Conservation (phyloP, 805 yeast species). For the Wickerhamiella alocasiicola region DNA sequence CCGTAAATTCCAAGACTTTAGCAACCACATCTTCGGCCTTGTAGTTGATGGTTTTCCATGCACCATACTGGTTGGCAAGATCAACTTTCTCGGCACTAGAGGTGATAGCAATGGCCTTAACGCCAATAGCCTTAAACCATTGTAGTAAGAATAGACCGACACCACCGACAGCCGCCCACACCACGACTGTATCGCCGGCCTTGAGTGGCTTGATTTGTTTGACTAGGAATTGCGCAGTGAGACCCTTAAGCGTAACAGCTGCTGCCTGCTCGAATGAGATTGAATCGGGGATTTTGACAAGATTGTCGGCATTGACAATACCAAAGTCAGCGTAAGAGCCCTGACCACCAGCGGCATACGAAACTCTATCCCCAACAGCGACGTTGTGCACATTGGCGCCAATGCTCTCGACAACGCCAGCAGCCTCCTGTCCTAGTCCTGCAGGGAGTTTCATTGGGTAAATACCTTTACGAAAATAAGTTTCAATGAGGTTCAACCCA, state of each 20-base stretch:
- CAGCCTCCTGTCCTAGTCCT: slow-evolving; percentile 39
- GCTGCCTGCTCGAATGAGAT: slow-evolving; percentile 45
- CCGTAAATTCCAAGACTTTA: slow-evolving; percentile 25
- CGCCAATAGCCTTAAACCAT: slow-evolving; percentile 50
- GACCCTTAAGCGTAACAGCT: slow-evolving; percentile 46
- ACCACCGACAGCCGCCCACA: slow-evolving; percentile 95
- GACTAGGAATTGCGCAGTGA: slow-evolving; percentile 66
- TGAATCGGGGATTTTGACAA: slow-evolving; percentile 40
- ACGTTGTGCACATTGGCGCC: slow-evolving; percentile 37
- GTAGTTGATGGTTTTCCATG: slow-evolving; percentile 49
- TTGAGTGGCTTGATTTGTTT: slow-evolving; percentile 54
- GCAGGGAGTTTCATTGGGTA: slow-evolving; percentile 64
- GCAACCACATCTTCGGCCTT: slow-evolving; percentile 24
- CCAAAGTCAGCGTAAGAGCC: slow-evolving; percentile 66
- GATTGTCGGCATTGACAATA: slow-evolving; percentile 22
- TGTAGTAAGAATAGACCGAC: slow-evolving; percentile 68
- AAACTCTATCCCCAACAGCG: slow-evolving; percentile 40
- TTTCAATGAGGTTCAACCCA: slow-evolving; percentile 76
- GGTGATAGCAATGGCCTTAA: slow-evolving; percentile 73
- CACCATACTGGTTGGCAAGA: slow-evolving; percentile 60
- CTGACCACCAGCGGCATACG: slow-evolving; percentile 57
- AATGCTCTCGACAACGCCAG: slow-evolving; percentile 37
- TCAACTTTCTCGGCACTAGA: slow-evolving; percentile 62
- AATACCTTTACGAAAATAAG: slow-evolving; percentile 68
- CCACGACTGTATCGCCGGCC: slow-evolving; percentile 57